Evolutionary conservation across 2,329 filamentous ascomycete genomes (phyloP).

Genomic region (Blastomyces silverae): DNA sequence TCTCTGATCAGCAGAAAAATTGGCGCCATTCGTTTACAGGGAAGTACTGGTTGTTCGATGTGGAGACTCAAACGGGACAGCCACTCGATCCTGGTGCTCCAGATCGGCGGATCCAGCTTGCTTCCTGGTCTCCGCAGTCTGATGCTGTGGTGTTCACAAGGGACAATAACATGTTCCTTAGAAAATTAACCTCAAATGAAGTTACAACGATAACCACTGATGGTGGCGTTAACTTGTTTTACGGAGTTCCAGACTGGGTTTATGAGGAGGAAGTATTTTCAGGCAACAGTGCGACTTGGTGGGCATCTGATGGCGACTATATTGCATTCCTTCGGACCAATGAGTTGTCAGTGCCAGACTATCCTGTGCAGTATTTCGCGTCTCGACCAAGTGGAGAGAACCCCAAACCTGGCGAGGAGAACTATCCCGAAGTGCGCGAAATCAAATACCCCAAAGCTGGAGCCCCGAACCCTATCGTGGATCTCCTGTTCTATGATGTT

Average conservation of each 20-base stretch:
- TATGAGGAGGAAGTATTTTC: constrained; percentile 82
- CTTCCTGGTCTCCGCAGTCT: constrained; percentile 80
- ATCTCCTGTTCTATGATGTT: constrained; percentile 83
- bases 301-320: constrained; percentile 82
- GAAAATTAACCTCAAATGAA: constrained; percentile 55
- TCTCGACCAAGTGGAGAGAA: constrained; percentile 70
- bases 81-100: constrained; percentile 66
- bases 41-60: constrained; percentile 87
- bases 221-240: constrained; percentile 82
- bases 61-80: constrained; percentile 67
- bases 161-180: constrained; percentile 83
- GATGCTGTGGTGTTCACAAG: constrained; percentile 84
- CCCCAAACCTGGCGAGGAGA: constrained; percentile 65
- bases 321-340: constrained; percentile 90
- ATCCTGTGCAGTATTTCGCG: constrained; percentile 87
- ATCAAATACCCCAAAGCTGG: constrained; percentile 99
- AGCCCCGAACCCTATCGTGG: constrained; percentile 83
- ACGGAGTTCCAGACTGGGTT: constrained; percentile 96
- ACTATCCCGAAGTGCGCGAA: constrained; percentile 79
- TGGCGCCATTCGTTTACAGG: constrained; percentile 88
- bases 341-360: constrained; percentile 84
- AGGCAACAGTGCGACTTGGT: constrained; percentile 84
- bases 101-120: constrained; percentile 66
- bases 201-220: constrained; percentile 74
- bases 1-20: constrained; percentile 63